These are phyloP conservation scores for Angomonas ambiguus DNA, from an alignment of 208 protist species.

Conservation along the genomic window DNA sequence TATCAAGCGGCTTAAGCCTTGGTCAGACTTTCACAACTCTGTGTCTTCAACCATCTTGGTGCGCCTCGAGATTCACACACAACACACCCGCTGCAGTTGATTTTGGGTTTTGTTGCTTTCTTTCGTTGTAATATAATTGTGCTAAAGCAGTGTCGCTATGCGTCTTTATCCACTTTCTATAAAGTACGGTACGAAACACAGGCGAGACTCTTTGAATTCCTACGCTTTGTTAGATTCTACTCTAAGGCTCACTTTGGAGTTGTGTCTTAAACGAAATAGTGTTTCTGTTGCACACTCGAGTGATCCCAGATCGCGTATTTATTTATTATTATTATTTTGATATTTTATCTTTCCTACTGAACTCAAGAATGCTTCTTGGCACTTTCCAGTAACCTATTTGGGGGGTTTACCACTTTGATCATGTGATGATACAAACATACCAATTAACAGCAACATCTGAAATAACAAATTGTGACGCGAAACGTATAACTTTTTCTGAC, in stretches of 20 bases:
- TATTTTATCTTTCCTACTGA: not conserved
- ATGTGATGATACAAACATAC: too few relatives aligned
- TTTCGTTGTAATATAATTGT: too few relatives aligned
- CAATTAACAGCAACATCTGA: slow-evolving; percentile 1
- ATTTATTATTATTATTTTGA: not conserved
- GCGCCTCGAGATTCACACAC: not conserved
- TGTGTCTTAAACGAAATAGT: not conserved
- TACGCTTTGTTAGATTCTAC: not conserved
- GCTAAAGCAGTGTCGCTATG: not conserved
- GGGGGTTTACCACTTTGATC: too few relatives aligned
- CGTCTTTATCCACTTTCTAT: not conserved
- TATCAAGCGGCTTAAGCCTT: not conserved
- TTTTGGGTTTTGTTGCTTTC: not conserved
- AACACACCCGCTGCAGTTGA: not conserved
- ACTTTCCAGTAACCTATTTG: too few relatives aligned
- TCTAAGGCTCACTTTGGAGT: not conserved
- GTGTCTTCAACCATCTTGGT: slow-evolving; percentile 1
- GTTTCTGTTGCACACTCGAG: slow-evolving; percentile 1
- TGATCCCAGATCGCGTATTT: not conserved
- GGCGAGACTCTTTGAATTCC: not conserved
- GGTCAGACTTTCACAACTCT: not conserved
- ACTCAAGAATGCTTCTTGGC: too few relatives aligned
- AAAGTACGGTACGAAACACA: not conserved
- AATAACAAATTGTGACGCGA: not conserved
- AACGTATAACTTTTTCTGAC: not conserved